Percentiles rank a stretch among this genome's conserved stretches.
Conservation (phyloP, 345 rosid species). For the Heritiera fomes region DNA sequence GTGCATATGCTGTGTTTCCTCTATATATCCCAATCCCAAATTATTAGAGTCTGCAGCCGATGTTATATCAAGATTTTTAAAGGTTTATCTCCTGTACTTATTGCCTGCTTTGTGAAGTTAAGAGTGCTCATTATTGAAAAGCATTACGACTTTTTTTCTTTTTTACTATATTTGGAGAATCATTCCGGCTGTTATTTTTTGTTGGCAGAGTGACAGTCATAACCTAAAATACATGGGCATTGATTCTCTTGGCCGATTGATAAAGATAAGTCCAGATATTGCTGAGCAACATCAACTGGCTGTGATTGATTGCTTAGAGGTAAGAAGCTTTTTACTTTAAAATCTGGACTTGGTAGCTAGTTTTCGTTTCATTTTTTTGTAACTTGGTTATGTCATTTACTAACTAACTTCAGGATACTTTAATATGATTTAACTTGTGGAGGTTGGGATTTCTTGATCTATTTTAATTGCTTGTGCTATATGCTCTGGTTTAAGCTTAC, state of each 20-base stretch:
- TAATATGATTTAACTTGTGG: not conserved
- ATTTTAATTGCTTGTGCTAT: not conserved
- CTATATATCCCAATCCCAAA: conserved; percentile 79
- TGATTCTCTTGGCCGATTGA: conserved; percentile 90
- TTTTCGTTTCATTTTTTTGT: conserved; percentile 1
- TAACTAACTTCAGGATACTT: not conserved
- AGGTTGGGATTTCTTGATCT: not conserved
- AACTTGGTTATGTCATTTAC: not conserved
- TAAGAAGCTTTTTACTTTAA: conserved; percentile 39
- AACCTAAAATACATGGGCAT: conserved; percentile 96
- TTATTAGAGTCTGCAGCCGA: conserved; percentile 89
- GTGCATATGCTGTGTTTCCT: conserved; percentile 91
- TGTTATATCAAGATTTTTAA: conserved; percentile 79
- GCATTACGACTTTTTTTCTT: not conserved
- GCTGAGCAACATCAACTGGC: conserved; percentile 99
- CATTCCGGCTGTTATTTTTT: conserved; percentile 23
- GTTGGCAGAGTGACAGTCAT: conserved; percentile 90
- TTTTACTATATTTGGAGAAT: conserved; percentile 17
- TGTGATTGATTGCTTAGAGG: conserved; percentile 99
- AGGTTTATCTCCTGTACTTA: conserved; percentile 50
- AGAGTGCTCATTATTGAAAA: not conserved
- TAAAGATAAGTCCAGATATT: conserved; percentile 86
- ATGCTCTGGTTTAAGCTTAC: not conserved
- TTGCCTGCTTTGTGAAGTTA: conserved; percentile 18
- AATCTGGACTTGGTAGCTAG: conserved; percentile 14